phyloP scores from a whole-genome alignment of 202 grass and related monocot species.

The Alloteropsis angusta region DNA sequence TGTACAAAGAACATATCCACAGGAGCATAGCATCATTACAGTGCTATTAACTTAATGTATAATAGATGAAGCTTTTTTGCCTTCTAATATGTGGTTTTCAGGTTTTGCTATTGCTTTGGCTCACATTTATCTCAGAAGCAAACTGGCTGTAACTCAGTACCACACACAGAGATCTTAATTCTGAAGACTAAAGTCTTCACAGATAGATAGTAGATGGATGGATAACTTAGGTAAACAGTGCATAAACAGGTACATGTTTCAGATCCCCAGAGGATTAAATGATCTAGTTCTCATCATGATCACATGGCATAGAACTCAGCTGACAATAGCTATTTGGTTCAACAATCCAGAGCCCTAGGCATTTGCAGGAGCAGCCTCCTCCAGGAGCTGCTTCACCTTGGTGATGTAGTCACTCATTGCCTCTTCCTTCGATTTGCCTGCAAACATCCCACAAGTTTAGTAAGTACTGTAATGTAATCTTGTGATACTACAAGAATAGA shows the following conservation, averaged over 20 bases:
- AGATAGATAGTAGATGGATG: not conserved
- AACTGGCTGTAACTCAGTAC: not conserved
- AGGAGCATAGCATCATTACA: not conserved
- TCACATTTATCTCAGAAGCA: too few species aligned
- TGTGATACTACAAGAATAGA: not conserved
- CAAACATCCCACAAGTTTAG: not conserved
- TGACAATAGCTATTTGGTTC: not conserved
- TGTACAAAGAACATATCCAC: not conserved
- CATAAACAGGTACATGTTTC: constrained; percentile 31
- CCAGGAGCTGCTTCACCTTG: constrained; percentile 82
- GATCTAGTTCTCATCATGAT: constrained; percentile 3
- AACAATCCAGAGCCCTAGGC: constrained; percentile 35
- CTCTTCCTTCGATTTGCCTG: constrained; percentile 58
- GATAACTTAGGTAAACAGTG: not conserved
- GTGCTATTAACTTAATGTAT: not conserved
- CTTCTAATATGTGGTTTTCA: too few species aligned
- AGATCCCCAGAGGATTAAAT: constrained; percentile 12
- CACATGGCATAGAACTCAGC: constrained; percentile 7
- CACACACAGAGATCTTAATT: constrained; percentile 10
- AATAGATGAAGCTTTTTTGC: not conserved
- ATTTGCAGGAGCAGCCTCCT: constrained; percentile 32
- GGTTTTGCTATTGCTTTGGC: too few species aligned
- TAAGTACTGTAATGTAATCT: not conserved
- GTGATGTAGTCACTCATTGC: constrained; percentile 78
- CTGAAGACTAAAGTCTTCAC: not conserved